Evolutionary conservation across 176 grass and related monocot species (phyloP), one percentile per base, ranked within the genome.

Genomic region (Metroxylon sagu): DNA sequence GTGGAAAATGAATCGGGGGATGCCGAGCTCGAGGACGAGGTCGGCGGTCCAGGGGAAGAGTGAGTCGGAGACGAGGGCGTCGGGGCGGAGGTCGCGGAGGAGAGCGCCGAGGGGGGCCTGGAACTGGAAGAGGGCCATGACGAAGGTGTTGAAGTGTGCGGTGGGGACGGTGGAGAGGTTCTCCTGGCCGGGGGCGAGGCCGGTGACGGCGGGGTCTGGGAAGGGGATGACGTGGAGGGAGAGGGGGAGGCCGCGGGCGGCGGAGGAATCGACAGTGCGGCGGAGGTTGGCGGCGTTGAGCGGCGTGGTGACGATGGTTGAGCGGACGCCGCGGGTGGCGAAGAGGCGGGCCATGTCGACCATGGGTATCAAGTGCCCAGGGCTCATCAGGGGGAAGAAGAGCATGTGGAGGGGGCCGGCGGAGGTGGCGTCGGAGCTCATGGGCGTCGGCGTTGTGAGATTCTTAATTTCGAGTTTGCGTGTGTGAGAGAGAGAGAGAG

Each of bases 321-420:
- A 26, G 54, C 15, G 2, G 48, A 63, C 29, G n/a, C n/a, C 18
- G 6, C 19, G 43, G 23, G 54, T 43, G 53, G 25, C 63, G 23
- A 68, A 65, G 25, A 68, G 4, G 50, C 25, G 25, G 62, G 29
- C 56, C 43, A 60, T 17, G 66, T 52, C 54, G 19, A 25, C 21
- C 54, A 57, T 12, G 54, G 54, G 54, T 6, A 57, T 57, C 54
- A 57, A 26, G 54, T 57, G 54, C 2, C 54, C 54, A 6, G 21
- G 8, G 6, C 7, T 19, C 19, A 57, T 15, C 8, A 57, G 26
- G 21, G 54, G 54, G 21, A 57, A 26, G 17, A 57, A 57, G 54
- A 57, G 26, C 1, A 57, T 19, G 10, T 19, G 54, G 7, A 26
- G 30, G 5, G 30, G 30, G 30, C 30, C 6, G 1, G 30, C 30